Evolutionary conservation across 1,139 yeast species (phyloP).

Genomic region (Geotrichum candidum): DNA sequence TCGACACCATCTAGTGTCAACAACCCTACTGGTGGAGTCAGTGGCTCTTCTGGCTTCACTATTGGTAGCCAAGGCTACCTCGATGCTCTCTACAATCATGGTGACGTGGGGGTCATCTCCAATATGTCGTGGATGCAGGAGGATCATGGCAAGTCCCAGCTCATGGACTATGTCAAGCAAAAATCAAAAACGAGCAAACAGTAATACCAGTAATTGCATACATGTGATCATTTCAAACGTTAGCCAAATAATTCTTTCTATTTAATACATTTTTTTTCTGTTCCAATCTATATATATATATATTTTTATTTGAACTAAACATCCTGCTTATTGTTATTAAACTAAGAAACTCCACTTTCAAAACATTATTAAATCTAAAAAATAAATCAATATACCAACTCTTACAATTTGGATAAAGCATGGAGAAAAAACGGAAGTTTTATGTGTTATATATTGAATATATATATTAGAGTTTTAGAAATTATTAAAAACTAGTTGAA

Average conservation of each 20-base stretch:
- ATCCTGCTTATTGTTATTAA: no score
- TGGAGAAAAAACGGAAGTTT: no score
- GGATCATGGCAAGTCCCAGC: conserved; percentile 14
- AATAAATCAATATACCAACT: no score
- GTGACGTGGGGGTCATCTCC: conserved; percentile 13
- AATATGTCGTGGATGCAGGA: conserved; percentile 14
- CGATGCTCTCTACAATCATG: conserved; percentile 10
- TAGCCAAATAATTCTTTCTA: neutral
- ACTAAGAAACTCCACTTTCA: no score
- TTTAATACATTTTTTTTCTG: neutral
- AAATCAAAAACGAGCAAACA: neutral
- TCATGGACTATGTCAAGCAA: conserved; percentile 15
- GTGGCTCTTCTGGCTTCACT: neutral
- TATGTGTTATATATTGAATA: no score
- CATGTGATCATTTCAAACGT: neutral
- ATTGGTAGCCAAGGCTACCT: neutral
- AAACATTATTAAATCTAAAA: no score
- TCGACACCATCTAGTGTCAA: neutral
- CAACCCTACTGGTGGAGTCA: neutral
- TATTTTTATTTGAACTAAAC: no score
- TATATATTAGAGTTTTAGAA: neutral
- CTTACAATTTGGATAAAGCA: no score
- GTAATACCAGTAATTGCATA: neutral
- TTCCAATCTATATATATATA: neutral
- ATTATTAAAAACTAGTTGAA: neutral